Conservation (phyloP, 345 rosid species). For the Anacardium occidentale region DNA sequence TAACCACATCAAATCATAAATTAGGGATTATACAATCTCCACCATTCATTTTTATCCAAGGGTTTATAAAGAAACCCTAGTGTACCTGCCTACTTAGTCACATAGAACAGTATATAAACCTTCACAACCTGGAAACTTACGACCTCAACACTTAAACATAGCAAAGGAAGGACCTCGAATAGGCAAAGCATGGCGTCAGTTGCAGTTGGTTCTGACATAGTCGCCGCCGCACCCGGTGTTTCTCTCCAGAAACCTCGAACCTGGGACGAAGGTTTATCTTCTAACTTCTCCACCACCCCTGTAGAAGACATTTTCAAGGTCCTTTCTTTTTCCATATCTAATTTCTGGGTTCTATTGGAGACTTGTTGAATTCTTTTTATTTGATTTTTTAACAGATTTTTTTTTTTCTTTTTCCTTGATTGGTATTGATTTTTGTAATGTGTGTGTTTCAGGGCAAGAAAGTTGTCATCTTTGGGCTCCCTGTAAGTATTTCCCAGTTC, state of each 20-base stretch:
- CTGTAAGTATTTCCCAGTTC: conserved; percentile 46
- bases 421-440: background rate
- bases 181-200: conserved; percentile 49
- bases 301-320: conserved; percentile 75
- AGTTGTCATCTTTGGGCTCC: conserved; percentile 89
- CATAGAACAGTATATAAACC: too few species aligned
- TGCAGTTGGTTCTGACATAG: conserved; percentile 60
- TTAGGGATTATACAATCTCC: too few species aligned
- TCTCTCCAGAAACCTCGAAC: conserved; percentile 84
- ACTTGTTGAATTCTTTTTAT: too few species aligned
- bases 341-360: background rate
- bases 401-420: background rate
- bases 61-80: too few species aligned
- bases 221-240: conserved; percentile 63
- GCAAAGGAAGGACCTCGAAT: too few species aligned
- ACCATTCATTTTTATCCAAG: too few species aligned
- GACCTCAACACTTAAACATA: too few species aligned
- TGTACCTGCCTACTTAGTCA: too few species aligned
- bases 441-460: conserved; percentile 76
- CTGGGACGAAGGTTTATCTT: conserved; percentile 90
- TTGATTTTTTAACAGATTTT: too few species aligned
- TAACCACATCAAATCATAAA: too few species aligned
- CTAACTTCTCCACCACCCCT: conserved; percentile 73
- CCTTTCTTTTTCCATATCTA: background rate
- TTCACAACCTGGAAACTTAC: too few species aligned